A percentile compares a stretch with the other conserved stretches of the same genome.
Evolutionary conservation across 192 early-diverging fungal species (phyloP).

Genomic region (Coemansia javaensis): DNA sequence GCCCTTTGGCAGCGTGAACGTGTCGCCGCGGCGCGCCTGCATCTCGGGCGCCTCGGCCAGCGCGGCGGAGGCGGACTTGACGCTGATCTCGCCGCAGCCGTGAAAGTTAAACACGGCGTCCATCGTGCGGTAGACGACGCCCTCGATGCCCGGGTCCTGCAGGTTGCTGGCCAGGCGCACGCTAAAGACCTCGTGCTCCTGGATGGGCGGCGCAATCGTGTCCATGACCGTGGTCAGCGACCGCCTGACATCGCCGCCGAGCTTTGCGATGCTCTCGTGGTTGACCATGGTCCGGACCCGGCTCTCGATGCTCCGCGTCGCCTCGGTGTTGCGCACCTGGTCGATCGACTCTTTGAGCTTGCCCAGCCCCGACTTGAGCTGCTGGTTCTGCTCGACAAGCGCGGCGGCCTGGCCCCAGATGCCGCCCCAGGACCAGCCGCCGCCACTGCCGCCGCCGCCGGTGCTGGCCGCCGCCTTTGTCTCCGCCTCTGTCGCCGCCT

Average conservation of each 20-base stretch:
- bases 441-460: no score
- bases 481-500: background rate
- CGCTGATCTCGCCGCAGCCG: conserved; percentile 34
- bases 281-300: conserved; percentile 34
- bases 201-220: conserved; percentile 50
- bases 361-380: conserved; percentile 40
- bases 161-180: conserved; percentile 38
- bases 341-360: conserved; percentile 42
- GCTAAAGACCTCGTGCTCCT: conserved; percentile 45
- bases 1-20: conserved; percentile 49
- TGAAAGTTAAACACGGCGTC: conserved; percentile 48
- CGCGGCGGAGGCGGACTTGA: conserved; percentile 29
- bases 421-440: conserved; percentile 49
- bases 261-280: conserved; percentile 35
- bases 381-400: conserved; percentile 42
- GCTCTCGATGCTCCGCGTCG: conserved; percentile 25
- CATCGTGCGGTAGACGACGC: conserved; percentile 45
- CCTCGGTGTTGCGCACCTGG: conserved; percentile 38
- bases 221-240: conserved; percentile 48
- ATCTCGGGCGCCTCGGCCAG: conserved; percentile 39
- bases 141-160: conserved; percentile 23
- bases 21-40: conserved; percentile 45
- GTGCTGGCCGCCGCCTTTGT: no score
- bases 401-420: conserved; percentile 47
- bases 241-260: conserved; percentile 39